Conservation (phyloP, 768 basidiomycete species). For the Auricularia sp. region DNA sequence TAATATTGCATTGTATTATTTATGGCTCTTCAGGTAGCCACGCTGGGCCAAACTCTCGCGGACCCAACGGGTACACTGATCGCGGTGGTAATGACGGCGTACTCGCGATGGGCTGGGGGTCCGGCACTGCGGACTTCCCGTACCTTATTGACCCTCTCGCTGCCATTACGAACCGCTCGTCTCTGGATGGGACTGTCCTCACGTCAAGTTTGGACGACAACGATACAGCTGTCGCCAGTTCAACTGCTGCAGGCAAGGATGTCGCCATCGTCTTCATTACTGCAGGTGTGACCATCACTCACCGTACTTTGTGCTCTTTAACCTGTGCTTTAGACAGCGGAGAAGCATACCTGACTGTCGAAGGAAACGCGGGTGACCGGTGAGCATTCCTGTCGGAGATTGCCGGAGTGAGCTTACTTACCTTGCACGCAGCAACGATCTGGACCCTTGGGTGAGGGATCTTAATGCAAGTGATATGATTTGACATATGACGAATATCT, state of each 20-base stretch:
- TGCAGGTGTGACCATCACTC: slow-evolving; percentile 6
- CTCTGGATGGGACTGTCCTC: slow-evolving; percentile 29
- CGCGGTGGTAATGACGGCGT: slow-evolving; percentile 48
- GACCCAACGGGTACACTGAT: slow-evolving; percentile 50
- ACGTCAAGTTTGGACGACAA: slow-evolving; percentile 40
- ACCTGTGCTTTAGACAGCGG: slow-evolving; percentile 17
- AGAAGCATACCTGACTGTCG: slow-evolving; percentile 45
- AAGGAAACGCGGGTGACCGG: slow-evolving; percentile 45
- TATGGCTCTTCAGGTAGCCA: slow-evolving; percentile 23
- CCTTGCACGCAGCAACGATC: slow-evolving; percentile 24
- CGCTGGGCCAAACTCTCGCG: slow-evolving; percentile 40
- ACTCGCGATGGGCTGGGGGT: slow-evolving; percentile 48
- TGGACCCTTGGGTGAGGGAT: slow-evolving; percentile 28
- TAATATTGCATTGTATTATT: background rate
- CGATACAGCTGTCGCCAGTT: slow-evolving; percentile 35
- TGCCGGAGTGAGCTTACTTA: background rate
- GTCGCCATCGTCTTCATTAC: slow-evolving; percentile 45
- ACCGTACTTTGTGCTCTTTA: no score
- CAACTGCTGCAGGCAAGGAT: slow-evolving; percentile 33
- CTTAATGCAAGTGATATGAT: no score
- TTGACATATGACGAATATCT: no score
- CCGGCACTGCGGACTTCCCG: slow-evolving; percentile 39
- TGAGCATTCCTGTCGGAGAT: background rate
- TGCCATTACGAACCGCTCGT: slow-evolving; percentile 35
- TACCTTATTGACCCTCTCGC: slow-evolving; percentile 33